Conservation (phyloP, 352 stramenopile genomes). For the Aphanomyces euteiches region DNA sequence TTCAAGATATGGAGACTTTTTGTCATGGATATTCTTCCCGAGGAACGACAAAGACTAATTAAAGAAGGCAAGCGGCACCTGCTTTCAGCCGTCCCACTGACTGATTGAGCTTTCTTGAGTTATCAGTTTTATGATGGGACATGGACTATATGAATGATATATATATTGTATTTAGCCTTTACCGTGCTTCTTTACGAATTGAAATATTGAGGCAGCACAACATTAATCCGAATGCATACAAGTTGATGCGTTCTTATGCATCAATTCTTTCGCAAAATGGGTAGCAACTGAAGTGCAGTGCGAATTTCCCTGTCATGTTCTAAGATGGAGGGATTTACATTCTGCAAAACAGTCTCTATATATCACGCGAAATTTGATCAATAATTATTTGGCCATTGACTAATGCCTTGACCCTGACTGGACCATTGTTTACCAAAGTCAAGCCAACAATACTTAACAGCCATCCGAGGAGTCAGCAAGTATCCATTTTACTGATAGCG, state of each 20-base stretch:
- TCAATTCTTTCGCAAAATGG: neutral
- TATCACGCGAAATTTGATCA: neutral
- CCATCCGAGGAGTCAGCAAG: no score
- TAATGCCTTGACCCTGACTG: neutral
- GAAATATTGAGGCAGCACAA: no score
- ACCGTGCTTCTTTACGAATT: no score
- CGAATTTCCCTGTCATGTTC: neutral
- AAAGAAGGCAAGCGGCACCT: neutral
- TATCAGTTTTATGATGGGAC: no score
- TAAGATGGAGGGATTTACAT: neutral
- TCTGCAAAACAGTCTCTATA: slow-evolving; percentile 13
- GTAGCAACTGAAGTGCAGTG: neutral
- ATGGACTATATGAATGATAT: no score
- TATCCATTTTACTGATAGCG: no score
- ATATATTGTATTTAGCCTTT: no score
- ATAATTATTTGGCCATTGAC: slow-evolving; percentile 7
- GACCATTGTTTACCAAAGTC: slow-evolving; percentile 8
- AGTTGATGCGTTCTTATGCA: no score
- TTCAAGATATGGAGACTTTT: neutral
- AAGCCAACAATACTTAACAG: slow-evolving; percentile 21
- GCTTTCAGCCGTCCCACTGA: neutral
- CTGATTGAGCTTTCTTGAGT: neutral
- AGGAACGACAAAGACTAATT: neutral
- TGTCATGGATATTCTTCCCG: neutral
- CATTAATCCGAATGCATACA: no score